phyloP scores from a whole-genome alignment of 352 stramenopile species.

The Phytophthora cryptogea region DNA sequence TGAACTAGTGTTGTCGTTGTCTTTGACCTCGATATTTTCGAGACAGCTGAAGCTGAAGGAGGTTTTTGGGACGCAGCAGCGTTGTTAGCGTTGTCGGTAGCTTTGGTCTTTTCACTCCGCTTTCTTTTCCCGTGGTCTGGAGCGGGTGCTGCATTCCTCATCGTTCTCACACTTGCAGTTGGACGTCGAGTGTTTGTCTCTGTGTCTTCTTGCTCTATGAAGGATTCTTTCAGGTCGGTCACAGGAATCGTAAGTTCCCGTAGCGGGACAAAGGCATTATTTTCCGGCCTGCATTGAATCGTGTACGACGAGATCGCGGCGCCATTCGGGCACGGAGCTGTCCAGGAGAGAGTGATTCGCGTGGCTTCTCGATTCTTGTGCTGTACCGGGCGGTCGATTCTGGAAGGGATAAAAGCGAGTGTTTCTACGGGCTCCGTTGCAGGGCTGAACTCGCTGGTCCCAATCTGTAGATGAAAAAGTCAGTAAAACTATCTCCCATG shows the following conservation, averaged over 20 bases:
- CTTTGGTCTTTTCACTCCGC: not conserved
- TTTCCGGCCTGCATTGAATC: constrained; percentile 64
- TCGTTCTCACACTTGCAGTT: not conserved
- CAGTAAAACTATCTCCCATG: not conserved
- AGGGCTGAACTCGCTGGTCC: constrained; percentile 50
- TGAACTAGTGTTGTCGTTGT: not conserved
- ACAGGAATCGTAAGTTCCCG: constrained; percentile 40
- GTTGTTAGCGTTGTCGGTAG: not conserved
- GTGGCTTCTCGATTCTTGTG: constrained; percentile 39
- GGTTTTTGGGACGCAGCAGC: not conserved
- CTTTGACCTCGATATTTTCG: constrained; percentile 3
- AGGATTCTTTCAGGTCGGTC: constrained; percentile 23
- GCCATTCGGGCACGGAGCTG: constrained; percentile 56
- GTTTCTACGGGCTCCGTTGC: constrained; percentile 53
- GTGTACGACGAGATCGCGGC: constrained; percentile 55
- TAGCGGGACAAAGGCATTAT: constrained; percentile 40
- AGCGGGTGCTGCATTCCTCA: not conserved
- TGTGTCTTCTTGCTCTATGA: not conserved
- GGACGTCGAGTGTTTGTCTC: not conserved
- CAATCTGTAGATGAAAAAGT: constrained; percentile 40
- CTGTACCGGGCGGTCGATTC: constrained; percentile 46
- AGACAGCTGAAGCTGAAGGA: not conserved
- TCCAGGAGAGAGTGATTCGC: constrained; percentile 57
- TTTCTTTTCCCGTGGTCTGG: not conserved
- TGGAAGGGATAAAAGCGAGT: constrained; percentile 62